Evolutionary conservation across 2,329 filamentous ascomycete species (phyloP).

Genomic region (Pestalotiopsis sp.): DNA sequence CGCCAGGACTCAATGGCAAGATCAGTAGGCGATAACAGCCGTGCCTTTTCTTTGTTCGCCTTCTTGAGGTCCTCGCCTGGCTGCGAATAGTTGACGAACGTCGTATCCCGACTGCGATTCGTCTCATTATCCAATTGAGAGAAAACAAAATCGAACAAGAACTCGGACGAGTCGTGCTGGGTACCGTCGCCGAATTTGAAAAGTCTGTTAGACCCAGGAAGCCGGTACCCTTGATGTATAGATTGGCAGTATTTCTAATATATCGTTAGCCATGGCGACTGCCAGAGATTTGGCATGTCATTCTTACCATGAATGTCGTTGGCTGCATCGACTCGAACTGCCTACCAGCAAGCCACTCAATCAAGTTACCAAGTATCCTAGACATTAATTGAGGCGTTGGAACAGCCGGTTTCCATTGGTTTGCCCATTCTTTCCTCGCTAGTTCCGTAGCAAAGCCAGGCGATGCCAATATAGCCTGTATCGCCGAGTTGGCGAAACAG

Average conservation of each 20-base stretch:
- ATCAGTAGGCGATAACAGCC: conserved; percentile 65
- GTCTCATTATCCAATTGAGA: conserved; percentile 85
- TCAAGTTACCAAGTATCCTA: conserved; percentile 59
- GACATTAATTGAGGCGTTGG: conserved; percentile 61
- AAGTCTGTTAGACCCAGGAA: not conserved
- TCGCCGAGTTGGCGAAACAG: conserved; percentile 90
- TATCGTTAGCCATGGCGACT: conserved; percentile 16
- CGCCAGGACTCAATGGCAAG: conserved; percentile 9
- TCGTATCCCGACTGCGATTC: conserved; percentile 54
- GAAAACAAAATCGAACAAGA: conserved; percentile 75
- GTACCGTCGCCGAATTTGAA: conserved; percentile 67
- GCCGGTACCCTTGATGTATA: conserved; percentile 50
- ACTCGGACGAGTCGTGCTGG: conserved; percentile 93
- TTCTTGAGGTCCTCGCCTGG: conserved; percentile 18
- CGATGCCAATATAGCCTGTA: conserved; percentile 82
- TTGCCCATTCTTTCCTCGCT: conserved; percentile 59
- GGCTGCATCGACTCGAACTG: conserved; percentile 54
- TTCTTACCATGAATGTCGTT: conserved; percentile 58
- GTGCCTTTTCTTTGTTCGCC: conserved; percentile 48
- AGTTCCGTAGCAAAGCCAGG: conserved; percentile 66
- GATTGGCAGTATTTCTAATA: conserved; percentile 62
- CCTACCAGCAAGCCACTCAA: conserved; percentile 57
- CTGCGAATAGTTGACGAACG: conserved; percentile 11
- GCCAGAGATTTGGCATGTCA: not conserved
- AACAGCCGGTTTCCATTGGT: conserved; percentile 67